Evolutionary conservation across 1,139 yeast genomes (phyloP).

Genomic region (Eremothecium gossypii): DNA sequence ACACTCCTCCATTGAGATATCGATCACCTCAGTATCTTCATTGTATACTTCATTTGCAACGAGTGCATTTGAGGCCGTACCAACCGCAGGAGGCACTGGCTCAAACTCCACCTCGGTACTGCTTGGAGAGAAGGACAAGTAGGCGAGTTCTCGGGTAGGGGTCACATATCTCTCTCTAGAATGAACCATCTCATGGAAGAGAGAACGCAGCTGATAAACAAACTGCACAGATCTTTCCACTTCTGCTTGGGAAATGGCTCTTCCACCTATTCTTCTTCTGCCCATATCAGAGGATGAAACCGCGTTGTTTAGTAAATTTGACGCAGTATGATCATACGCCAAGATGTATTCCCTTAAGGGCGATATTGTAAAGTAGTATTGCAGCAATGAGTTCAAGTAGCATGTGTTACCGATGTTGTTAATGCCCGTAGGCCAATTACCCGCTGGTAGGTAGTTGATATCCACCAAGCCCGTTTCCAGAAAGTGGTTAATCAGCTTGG

Average conservation of each 20-base stretch:
- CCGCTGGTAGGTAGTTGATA: conserved; percentile 49
- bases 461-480: conserved; percentile 52
- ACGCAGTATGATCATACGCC: conserved; percentile 33
- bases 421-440: conserved; percentile 80
- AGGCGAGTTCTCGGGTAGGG: conserved; percentile 80
- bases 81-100: conserved; percentile 1
- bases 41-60: conserved; percentile 6
- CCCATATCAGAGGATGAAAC: conserved; percentile 27
- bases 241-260: conserved; percentile 64
- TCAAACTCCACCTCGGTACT: conserved; percentile 57
- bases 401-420: conserved; percentile 95
- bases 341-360: conserved; percentile 68
- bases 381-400: conserved; percentile 80
- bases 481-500: conserved; percentile 45
- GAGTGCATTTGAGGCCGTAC: not conserved
- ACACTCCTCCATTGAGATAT: conserved; percentile 3
- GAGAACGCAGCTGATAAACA: conserved; percentile 55
- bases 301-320: conserved; percentile 13
- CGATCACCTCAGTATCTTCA: conserved; percentile 7
- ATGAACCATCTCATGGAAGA: conserved; percentile 63
- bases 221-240: conserved; percentile 76
- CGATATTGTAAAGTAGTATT: conserved; percentile 76
- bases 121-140: conserved; percentile 74
- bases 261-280: conserved; percentile 71
- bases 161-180: conserved; percentile 57